These are phyloP conservation scores for Leishmania guyanensis DNA, from an alignment of 208 protist genomes.

Conservation along the genomic window DNA sequence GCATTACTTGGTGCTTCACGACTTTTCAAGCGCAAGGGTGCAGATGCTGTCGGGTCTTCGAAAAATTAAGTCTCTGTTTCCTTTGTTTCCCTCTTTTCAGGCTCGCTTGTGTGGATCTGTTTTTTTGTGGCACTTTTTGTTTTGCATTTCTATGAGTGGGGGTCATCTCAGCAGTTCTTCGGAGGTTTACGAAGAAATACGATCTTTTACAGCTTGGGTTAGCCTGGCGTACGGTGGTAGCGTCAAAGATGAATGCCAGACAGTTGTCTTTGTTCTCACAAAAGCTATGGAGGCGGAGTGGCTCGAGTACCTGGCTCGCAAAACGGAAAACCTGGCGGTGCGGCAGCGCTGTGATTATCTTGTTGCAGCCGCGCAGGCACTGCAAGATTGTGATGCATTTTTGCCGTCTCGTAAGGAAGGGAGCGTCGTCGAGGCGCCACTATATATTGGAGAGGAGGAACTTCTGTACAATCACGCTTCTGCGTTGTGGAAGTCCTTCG, in stretches of 20 bases:
- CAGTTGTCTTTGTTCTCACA: slow-evolving; percentile 35
- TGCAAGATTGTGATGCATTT: slow-evolving; percentile 45
- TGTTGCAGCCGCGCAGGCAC: slow-evolving; percentile 33
- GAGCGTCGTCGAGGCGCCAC: slow-evolving; percentile 23
- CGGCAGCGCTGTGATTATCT: slow-evolving; percentile 34
- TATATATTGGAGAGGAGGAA: slow-evolving; percentile 53
- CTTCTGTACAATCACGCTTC: slow-evolving; percentile 27
- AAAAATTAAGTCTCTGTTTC: slow-evolving; percentile 33
- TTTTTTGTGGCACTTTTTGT: slow-evolving; percentile 56
- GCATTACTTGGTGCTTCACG: slow-evolving; percentile 58
- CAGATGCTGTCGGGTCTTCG: slow-evolving; percentile 47
- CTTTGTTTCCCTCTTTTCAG: slow-evolving; percentile 45
- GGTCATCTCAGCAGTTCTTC: slow-evolving; percentile 40
- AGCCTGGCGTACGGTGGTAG: slow-evolving; percentile 30
- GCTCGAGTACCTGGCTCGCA: slow-evolving; percentile 44
- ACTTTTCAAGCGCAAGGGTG: slow-evolving; percentile 38
- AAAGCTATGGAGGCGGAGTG: slow-evolving; percentile 55
- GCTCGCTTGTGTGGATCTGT: slow-evolving; percentile 49
- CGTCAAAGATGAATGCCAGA: slow-evolving; percentile 40
- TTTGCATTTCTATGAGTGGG: slow-evolving; percentile 34
- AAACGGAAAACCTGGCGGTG: slow-evolving; percentile 34
- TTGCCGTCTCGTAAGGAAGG: slow-evolving; percentile 22
- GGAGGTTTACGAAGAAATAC: slow-evolving; percentile 36
- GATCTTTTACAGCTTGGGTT: slow-evolving; percentile 49
- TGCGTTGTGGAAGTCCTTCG: slow-evolving; percentile 32